phyloP scores from a whole-genome alignment of 2,329 filamentous ascomycete genomes.

The Parascedosporium putredinis region DNA sequence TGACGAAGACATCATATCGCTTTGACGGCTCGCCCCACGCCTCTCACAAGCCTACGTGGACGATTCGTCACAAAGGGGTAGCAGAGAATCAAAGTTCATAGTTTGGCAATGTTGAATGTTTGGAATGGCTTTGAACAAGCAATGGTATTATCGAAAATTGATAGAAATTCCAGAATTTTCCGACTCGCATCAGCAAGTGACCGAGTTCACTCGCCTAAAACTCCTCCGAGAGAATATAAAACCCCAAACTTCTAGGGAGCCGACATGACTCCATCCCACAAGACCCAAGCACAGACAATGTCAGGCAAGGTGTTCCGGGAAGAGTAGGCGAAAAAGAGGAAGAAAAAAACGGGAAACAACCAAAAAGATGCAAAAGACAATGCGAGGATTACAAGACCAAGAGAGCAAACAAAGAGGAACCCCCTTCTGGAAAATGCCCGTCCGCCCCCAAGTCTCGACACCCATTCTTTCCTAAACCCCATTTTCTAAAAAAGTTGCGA shows the following conservation, averaged over 20 bases:
- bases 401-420: background rate
- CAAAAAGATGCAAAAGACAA: background rate
- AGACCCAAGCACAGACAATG: slow-evolving; percentile 2
- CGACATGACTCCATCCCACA: no score
- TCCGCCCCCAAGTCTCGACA: no score
- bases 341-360: background rate
- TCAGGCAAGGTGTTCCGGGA: background rate
- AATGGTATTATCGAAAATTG: no score
- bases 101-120: no score
- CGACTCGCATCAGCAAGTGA: background rate
- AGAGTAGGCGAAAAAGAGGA: background rate
- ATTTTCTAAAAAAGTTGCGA: background rate
- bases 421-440: background rate
- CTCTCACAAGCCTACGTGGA: background rate
- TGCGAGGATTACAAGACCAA: background rate
- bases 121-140: no score
- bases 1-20: no score
- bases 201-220: background rate
- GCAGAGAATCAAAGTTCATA: background rate
- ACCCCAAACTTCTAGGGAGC: slow-evolving; percentile 1
- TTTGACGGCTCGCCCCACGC: no score
- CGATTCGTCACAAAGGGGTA: background rate
- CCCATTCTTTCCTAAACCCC: background rate
- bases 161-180: background rate
- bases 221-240: slow-evolving; percentile 10